phyloP scores from a whole-genome alignment of 768 basidiomycete species.

The Leucocoprinus sp. region DNA sequence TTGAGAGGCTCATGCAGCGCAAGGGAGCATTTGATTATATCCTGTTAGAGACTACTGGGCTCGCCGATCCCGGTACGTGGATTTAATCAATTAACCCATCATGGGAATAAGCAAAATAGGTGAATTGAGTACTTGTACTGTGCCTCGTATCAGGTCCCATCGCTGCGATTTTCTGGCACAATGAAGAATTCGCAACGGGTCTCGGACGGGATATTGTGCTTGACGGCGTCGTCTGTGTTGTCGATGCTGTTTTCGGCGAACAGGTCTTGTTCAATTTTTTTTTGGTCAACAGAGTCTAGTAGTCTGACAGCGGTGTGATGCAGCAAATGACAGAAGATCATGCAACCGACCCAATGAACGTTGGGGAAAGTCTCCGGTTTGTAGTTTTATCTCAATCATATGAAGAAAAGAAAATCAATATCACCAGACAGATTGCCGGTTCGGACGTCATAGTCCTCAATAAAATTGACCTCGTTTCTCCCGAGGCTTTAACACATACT shows the following conservation, averaged over 20 bases:
- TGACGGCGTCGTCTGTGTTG: constrained; percentile 89
- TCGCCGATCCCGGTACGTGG: constrained; percentile 82
- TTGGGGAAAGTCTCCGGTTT: constrained; percentile 77
- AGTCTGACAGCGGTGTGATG: constrained; percentile 3
- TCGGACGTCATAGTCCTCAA: constrained; percentile 91
- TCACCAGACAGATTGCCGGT: constrained; percentile 74
- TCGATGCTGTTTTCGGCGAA: constrained; percentile 79
- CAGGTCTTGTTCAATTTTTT: constrained; percentile 20
- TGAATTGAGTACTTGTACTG: neutral
- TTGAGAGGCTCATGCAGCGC: constrained; percentile 82
- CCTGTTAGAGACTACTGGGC: constrained; percentile 88
- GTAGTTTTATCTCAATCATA: constrained; percentile 12
- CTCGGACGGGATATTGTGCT: constrained; percentile 63
- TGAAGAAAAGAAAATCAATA: neutral
- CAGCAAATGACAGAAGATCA: constrained; percentile 87
- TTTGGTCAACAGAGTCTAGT: neutral
- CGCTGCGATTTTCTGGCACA: constrained; percentile 81
- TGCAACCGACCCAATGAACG: constrained; percentile 36
- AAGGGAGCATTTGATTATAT: constrained; percentile 94
- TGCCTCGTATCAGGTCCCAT: no score
- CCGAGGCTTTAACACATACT: constrained; percentile 34
- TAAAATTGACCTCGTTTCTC: constrained; percentile 71
- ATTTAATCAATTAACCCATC: neutral
- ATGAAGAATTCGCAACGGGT: constrained; percentile 70
- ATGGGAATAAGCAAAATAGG: no score